Base-by-base conservation (phyloP, 495 filamentous ascomycete genomes). In the Pyrenopolyporus hunteri region DNA sequence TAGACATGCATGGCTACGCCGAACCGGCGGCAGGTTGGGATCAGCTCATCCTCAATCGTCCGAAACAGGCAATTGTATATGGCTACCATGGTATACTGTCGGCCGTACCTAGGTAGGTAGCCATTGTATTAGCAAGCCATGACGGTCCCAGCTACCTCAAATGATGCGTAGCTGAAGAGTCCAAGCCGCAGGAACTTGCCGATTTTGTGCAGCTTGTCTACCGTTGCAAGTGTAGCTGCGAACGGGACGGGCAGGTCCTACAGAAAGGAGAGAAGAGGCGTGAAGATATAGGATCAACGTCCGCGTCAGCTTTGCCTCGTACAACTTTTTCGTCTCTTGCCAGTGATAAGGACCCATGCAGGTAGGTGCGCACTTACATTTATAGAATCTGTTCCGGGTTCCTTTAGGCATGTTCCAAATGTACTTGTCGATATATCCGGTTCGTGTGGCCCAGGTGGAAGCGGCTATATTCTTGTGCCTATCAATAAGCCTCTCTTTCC, bases 101-200 rank as follows among this genome's bases (percentile, higher is more conserved):
- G 87, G 85, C n/a, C 79, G 78, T 29, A 87, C 80, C 81, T 83
- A 89, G 4, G 78, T 29, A 87, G 80, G 81, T 83, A 89, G 4
- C 86, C 86, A 46, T 85, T 80, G 70, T 85, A 81, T 45, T 83
- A 83, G 71, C 89, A 92, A 28, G 83, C 81, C 56, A 87, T 88
- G 4, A 85, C 88, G 14, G 92, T 79, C 74, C 94, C 91, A 1
- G 91, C 90, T 1, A 96, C 89, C 69, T 96, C 90, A 72, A 88
- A 93, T 7, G 90, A 83, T 1, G 91, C 86, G 66, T 81, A 96
- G 70, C 93, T 96, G 51, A 82, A 85, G 48, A 96, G 67, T 2
- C 89, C 90, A 2, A 96, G 71, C 52, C 86, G 78, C 13, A 86
- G 82, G 73, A 96, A 94, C 63, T 92, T 93, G 6, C 91, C 90